Evolutionary conservation across 73 alveolate genomes (phyloP).

Genomic region (Diophrys sp.): DNA sequence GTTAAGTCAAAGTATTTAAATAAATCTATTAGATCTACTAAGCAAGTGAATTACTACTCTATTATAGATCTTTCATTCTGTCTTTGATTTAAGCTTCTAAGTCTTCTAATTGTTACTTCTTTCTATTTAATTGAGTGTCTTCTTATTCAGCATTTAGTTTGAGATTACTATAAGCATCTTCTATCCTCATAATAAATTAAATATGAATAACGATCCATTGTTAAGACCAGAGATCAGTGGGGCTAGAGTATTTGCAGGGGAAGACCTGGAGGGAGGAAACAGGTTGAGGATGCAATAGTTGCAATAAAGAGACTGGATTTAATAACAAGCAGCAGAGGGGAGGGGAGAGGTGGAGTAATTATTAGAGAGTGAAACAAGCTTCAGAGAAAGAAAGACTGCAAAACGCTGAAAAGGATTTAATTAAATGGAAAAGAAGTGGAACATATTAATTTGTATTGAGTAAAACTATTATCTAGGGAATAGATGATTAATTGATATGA

Average conservation of each 20-base stretch:
- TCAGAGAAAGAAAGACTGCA: too few relatives aligned
- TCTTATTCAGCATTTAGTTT: slow-evolving; percentile 37
- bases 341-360: slow-evolving; percentile 34
- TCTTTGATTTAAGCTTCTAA: slow-evolving; percentile 29
- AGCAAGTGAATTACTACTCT: not conserved
- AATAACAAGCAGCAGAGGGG: slow-evolving; percentile 57
- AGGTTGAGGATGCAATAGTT: slow-evolving; percentile 31
- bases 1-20: not conserved
- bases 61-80: too few relatives aligned
- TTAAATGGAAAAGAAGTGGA: too few relatives aligned
- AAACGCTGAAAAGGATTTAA: too few relatives aligned
- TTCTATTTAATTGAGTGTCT: slow-evolving; percentile 48
- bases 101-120: slow-evolving; percentile 35
- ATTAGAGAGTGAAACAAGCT: too few relatives aligned
- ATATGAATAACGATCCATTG: slow-evolving; percentile 1
- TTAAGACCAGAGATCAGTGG: slow-evolving; percentile 31
- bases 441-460: too few relatives aligned
- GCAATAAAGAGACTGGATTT: slow-evolving; percentile 65
- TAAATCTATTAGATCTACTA: not conserved
- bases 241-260: slow-evolving; percentile 53
- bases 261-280: slow-evolving; percentile 53
- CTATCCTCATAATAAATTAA: slow-evolving; percentile 46
- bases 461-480: too few relatives aligned
- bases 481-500: too few relatives aligned
- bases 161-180: slow-evolving; percentile 53